A percentile compares a stretch with the other conserved stretches of the same genome.
phyloP scores from a whole-genome alignment of 352 stramenopile genomes.

The Phytopythium cucurbitacearum region DNA sequence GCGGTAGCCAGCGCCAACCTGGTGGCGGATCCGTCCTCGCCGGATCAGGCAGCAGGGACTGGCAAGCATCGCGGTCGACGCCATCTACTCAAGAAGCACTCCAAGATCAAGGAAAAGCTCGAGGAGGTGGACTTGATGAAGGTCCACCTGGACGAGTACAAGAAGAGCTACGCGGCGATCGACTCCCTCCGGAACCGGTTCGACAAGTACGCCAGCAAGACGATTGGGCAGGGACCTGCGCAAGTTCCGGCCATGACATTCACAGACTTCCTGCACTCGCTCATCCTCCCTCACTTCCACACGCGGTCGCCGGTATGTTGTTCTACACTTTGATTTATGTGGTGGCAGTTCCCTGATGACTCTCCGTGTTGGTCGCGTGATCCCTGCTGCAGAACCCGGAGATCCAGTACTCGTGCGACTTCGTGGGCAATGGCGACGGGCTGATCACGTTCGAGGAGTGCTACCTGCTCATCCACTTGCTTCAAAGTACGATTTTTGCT shows the following conservation, averaged over 20 bases:
- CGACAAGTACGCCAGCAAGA: slow-evolving; percentile 52
- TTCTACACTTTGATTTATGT: not conserved
- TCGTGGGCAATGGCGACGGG: slow-evolving; percentile 61
- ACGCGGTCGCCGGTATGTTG: slow-evolving; percentile 38
- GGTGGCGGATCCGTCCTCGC: not conserved
- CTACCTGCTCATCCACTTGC: slow-evolving; percentile 71
- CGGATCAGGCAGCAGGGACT: slow-evolving; percentile 15
- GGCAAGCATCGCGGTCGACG: slow-evolving; percentile 18
- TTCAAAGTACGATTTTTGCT: slow-evolving; percentile 43
- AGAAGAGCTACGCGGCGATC: slow-evolving; percentile 22
- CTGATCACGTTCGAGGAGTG: slow-evolving; percentile 82
- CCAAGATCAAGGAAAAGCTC: slow-evolving; percentile 51
- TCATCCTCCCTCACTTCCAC: slow-evolving; percentile 70
- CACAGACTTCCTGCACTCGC: slow-evolving; percentile 76
- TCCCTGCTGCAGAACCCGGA: slow-evolving; percentile 33
- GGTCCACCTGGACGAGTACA: slow-evolving; percentile 66
- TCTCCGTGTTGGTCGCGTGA: not conserved
- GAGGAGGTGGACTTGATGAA: slow-evolving; percentile 67
- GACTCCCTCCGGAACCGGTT: slow-evolving; percentile 49
- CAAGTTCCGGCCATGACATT: slow-evolving; percentile 61
- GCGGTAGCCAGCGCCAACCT: not conserved
- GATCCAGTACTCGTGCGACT: slow-evolving; percentile 64
- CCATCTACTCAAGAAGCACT: slow-evolving; percentile 54
- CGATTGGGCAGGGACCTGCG: slow-evolving; percentile 19
- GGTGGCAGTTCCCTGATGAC: not conserved